Evolutionary conservation across 2,329 filamentous ascomycete species (phyloP).

Genomic region (Xylaria hypoxylon): DNA sequence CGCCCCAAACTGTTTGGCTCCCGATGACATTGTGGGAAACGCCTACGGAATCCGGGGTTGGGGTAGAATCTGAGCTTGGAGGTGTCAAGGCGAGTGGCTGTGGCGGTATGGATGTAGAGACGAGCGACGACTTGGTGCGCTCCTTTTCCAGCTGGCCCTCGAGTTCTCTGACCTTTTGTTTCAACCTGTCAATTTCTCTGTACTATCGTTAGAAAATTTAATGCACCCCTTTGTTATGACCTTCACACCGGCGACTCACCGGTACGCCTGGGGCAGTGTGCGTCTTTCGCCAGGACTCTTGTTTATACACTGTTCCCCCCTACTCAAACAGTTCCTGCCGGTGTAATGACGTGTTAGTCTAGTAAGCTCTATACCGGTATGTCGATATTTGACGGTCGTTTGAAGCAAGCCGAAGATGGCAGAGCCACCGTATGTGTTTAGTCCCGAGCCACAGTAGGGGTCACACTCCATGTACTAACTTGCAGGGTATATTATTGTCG

Average conservation of each 20-base stretch:
- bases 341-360: conserved; percentile 23
- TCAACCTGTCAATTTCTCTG: conserved; percentile 54
- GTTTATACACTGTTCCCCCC: conserved; percentile 53
- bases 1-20: conserved; percentile 49
- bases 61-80: conserved; percentile 34
- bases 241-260: conserved; percentile 35
- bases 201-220: conserved; percentile 16
- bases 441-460: conserved; percentile 14
- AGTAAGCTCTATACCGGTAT: conserved; percentile 8
- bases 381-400: not conserved
- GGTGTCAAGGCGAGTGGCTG: conserved; percentile 33
- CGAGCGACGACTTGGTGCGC: conserved; percentile 23
- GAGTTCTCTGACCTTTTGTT: conserved; percentile 50
- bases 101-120: not conserved
- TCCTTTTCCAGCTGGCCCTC: conserved; percentile 45
- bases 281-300: conserved; percentile 49
- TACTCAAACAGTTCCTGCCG: conserved; percentile 52
- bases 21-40: conserved; percentile 3
- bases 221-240: not conserved
- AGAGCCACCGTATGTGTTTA: conserved; percentile 6
- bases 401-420: conserved; percentile 5
- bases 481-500: conserved; percentile 55
- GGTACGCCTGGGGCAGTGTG: conserved; percentile 48
- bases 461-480: conserved; percentile 35
- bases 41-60: conserved; percentile 19